phyloP scores from a whole-genome alignment of 148 eudicot genomes.

The Rhododendron griersonianum region DNA sequence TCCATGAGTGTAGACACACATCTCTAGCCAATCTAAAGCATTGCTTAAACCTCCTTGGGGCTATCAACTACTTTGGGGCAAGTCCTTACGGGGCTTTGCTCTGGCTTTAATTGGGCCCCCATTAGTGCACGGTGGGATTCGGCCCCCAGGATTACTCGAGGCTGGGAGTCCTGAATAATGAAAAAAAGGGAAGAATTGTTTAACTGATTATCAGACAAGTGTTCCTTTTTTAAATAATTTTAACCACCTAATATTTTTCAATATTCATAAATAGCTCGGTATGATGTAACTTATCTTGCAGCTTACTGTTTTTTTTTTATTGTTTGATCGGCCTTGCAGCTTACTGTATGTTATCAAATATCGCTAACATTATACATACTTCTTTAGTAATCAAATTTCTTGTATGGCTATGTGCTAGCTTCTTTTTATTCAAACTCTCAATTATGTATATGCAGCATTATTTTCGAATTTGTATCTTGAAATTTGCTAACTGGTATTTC shows the following conservation, averaged over 20 bases:
- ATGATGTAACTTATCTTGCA: not conserved
- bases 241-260: not conserved
- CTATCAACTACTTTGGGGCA: not conserved
- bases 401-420: not conserved
- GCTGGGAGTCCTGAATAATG: not conserved
- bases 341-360: not conserved
- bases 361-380: too few relatives aligned
- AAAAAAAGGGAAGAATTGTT: not conserved
- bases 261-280: not conserved
- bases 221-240: not conserved
- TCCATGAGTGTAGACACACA: not conserved
- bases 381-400: not conserved
- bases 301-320: not conserved
- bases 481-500: not conserved
- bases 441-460: not conserved
- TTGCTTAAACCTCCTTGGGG: not conserved
- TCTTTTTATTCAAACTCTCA: not conserved
- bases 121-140: not conserved
- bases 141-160: not conserved
- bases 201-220: not conserved
- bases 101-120: not conserved
- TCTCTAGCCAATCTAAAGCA: not conserved
- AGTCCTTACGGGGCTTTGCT: not conserved
- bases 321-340: not conserved
- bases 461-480: not conserved